Conservation (phyloP, 2,329 filamentous ascomycete species). For the Talaromyces sp. region DNA sequence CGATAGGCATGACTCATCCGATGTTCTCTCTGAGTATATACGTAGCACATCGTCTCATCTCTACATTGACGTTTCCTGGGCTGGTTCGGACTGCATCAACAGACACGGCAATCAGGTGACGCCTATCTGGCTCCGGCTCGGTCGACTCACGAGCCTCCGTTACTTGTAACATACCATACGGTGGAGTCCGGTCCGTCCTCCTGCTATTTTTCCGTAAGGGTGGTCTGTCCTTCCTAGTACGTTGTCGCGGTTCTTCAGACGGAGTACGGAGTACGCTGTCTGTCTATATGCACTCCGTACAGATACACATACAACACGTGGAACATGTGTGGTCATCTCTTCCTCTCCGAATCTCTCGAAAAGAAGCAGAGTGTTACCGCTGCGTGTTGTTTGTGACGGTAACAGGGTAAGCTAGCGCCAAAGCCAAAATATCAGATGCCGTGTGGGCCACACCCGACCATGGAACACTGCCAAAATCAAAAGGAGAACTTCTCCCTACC, state of each 20-base stretch:
- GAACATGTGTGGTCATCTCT: not conserved
- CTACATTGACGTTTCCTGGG: not conserved
- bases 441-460: constrained; percentile 12
- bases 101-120: constrained; percentile 12
- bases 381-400: constrained; percentile 9
- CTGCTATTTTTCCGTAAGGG: not conserved
- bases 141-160: constrained; percentile 13
- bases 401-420: constrained; percentile 11
- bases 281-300: not conserved
- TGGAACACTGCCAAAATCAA: not conserved
- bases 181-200: constrained; percentile 3
- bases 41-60: not conserved
- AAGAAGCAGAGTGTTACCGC: not conserved
- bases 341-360: not conserved
- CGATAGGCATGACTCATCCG: not conserved
- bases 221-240: not conserved
- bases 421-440: constrained; percentile 13
- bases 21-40: not conserved
- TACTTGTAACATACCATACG: not conserved
- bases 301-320: not conserved
- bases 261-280: not conserved
- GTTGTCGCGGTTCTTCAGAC: not conserved
- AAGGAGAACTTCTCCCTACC: not conserved
- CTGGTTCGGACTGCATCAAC: not conserved
- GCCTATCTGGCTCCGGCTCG: not conserved